Base-by-base conservation (phyloP, 2,329 filamentous ascomycete genomes). In the Beauveria asiatica region DNA sequence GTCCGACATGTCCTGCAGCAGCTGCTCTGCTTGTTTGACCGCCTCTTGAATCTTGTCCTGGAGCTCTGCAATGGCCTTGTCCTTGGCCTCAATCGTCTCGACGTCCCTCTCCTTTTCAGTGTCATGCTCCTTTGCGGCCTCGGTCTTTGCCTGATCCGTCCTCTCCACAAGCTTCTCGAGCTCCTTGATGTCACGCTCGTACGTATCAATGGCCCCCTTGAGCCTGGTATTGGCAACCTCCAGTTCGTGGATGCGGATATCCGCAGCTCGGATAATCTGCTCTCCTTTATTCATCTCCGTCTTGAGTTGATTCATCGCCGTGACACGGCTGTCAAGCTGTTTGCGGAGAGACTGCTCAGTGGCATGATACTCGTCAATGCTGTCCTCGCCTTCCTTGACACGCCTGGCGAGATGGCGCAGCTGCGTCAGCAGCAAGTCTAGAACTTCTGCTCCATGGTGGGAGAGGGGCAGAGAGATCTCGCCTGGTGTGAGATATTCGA, bases 401-500 rank as follows among this genome's bases (percentile, higher is more conserved):
- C 74, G 75, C 48, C 74, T 74, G 1, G 78, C 72, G 37, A 86
- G 74, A 16, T 75, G 73, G 2, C 80, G 78, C 2, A 86, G 75
- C 0, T 78, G 74, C 0, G 67, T 67, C 0, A 86, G 75, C 5
- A 86, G 68, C 13, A 84, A 74, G 60, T 83, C 80, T 0, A 87
- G 75, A 0, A 86, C 76, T 56, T 81, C 76, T 1, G 79, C 79
- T 2, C 83, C 83, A 54, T 78, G 78, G 0, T 78, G 77, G 0
- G 76, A 77, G 0, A 84, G 71, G 0, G 82, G 80, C 0, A 84
- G 74, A 0, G 76, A 66, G n/a, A 80, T 72, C 67, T 86, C 83
- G 6, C 83, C 83, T 0, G 83, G 83, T 0, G 78, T 81, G 21
- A 86, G 75, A 65, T 85, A 85, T 68, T 86, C 84, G 2, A 86